A percentile compares a stretch with the other conserved stretches of the same genome.
phyloP scores from a whole-genome alignment of 768 basidiomycete species.

The Phylloporus rhodoxanthus region DNA sequence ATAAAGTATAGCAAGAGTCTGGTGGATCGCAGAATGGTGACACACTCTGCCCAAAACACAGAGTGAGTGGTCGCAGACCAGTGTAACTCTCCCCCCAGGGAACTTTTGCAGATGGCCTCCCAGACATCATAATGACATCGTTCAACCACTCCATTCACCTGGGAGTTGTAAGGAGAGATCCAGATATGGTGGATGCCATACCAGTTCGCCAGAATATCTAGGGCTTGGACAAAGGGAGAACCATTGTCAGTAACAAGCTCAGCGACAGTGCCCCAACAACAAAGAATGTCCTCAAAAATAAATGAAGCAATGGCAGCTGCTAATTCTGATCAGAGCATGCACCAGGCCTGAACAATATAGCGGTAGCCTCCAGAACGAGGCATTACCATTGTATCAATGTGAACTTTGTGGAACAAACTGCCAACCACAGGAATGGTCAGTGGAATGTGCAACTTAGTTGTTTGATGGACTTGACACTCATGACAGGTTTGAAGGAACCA shows the following conservation, averaged over 20 bases:
- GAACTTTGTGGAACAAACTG: no score
- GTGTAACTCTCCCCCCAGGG: background rate
- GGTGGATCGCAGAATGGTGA: background rate
- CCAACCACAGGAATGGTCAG: background rate
- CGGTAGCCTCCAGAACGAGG: background rate
- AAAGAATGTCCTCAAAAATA: no score
- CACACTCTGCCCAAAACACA: background rate
- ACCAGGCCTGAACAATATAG: conserved; percentile 14
- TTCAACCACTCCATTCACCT: background rate
- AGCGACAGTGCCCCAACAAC: no score
- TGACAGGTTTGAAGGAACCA: background rate
- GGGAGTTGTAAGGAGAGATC: background rate
- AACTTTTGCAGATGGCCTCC: conserved; percentile 3
- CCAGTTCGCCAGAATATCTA: background rate
- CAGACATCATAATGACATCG: background rate
- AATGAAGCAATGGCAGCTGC: conserved; percentile 1
- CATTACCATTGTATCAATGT: background rate
- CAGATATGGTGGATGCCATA: background rate
- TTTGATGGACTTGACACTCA: background rate
- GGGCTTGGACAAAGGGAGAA: background rate
- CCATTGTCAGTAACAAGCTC: background rate
- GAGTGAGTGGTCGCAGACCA: background rate
- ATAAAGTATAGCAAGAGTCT: background rate
- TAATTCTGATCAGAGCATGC: conserved; percentile 27
- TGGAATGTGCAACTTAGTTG: background rate